Evolutionary conservation across 2,329 filamentous ascomycete genomes (phyloP), one percentile per base, ranked within the genome.

Genomic region (Xylariaceae sp.): DNA sequence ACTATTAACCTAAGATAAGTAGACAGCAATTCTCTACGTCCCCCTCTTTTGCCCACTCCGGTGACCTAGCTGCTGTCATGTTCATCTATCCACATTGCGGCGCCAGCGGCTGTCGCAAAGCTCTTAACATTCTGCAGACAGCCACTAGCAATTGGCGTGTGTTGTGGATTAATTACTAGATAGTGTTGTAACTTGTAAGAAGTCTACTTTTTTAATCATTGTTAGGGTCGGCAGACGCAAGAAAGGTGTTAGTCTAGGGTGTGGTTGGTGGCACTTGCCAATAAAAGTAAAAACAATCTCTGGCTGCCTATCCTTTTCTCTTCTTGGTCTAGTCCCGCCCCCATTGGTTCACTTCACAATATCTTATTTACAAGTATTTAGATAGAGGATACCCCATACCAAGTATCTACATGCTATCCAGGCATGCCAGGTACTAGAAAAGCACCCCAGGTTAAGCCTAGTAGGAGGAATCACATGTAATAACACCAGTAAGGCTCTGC

Each of bases 221-320:
- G 47, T 51, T 43, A 52, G 36, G 49, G 47, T 52, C 54, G 51
- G 52, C 52, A 55, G 52, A 55, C 51, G 44, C 52, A 51, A 50
- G 11, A 24, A 24, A 24, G 11, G 11, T 7, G 11, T 24, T 7
- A 11, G 21, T 11, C 11, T 28, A 51, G 45, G 47, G 37, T 48
- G 43, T 50, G 43, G 45, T 37, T 50, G 35, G 38, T 41, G 44
- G 35, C 29, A 28, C 28, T 38, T 35, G 38, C 44, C 36, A 29
- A 36, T 44, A 46, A 35, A 35, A 43, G 44, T 38, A 44, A 33
- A 44, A 31, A 40, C 38, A 38, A 34, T 32, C 27, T 36, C 19
- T 39, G 14, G 37, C 23, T 43, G 26, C 19, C 15, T 24, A 31
- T 41, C 38, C 6, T 39, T 31, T 44, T 38, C 41, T 44, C 18